Evolutionary conservation across 2,329 filamentous ascomycete genomes (phyloP).

Genomic region (Ilyonectria destructans): DNA sequence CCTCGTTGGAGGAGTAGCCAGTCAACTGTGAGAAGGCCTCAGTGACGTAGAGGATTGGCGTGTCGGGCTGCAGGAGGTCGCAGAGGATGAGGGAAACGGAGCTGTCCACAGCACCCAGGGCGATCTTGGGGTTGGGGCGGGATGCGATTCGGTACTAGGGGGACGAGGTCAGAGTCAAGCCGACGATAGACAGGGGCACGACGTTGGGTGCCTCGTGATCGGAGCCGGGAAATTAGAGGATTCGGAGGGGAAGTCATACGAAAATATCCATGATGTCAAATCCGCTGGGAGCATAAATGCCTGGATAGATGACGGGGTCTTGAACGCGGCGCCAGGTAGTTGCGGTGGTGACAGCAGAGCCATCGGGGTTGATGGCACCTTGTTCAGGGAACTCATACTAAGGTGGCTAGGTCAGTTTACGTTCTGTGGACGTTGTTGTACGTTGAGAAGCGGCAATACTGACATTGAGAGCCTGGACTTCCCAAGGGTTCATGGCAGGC

Average conservation of each 20-base stretch:
- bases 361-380: constrained; percentile 41
- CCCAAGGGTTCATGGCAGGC: constrained; percentile 48
- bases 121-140: constrained; percentile 81
- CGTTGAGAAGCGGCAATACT: constrained; percentile 9
- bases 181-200: constrained; percentile 1
- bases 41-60: constrained; percentile 88
- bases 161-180: constrained; percentile 29
- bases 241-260: constrained; percentile 56
- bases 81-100: constrained; percentile 90
- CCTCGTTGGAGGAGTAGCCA: constrained; percentile 82
- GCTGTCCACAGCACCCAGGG: constrained; percentile 86
- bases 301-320: constrained; percentile 70
- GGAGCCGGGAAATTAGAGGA: neutral
- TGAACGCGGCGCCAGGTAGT: constrained; percentile 49
- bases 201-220: neutral
- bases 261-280: constrained; percentile 72
- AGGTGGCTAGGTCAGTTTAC: constrained; percentile 26
- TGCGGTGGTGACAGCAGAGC: constrained; percentile 34
- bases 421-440: neutral
- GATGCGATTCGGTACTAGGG: constrained; percentile 74
- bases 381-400: constrained; percentile 49
- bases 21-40: constrained; percentile 86
- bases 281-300: constrained; percentile 70
- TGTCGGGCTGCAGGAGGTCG: constrained; percentile 81
- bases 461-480: constrained; percentile 47